Base-by-base conservation (phyloP, 208 protist species). In the Cochliopodium minus region DNA sequence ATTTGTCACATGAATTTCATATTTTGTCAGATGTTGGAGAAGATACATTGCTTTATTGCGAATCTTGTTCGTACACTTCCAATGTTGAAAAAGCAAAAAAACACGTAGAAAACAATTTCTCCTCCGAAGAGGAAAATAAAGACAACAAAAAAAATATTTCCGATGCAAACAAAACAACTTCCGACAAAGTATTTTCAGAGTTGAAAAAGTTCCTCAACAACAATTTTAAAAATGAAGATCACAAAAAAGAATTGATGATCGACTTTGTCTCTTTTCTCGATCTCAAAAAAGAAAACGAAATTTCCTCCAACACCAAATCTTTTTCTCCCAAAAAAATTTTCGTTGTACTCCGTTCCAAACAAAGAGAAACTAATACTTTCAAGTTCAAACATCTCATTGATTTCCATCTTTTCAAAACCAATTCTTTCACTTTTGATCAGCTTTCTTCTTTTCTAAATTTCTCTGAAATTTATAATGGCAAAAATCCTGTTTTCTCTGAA, bases 1-100 rank as follows among this genome's bases (percentile, higher is more conserved):
- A n/a, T n/a, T n/a, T n/a, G 29, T 59, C 54, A 40, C 32, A 59
- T 45, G 54, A 59, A 43, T 59, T 52, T 28, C 54, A 59, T 29
- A 23, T 45, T 15, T 6, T 49, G 0, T 40, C 43, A 28, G 22
- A 49, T n/a, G 36, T 51, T 52, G 54, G 54, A n/a, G 54, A 59
- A 23, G 54, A 59, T 59, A 25, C 20, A 15, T 13, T 59, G 22
- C 20, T 39, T 6, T 11, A 40, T 10, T 59, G 54, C 29, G 20
- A 30, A 10, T 52, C 32, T 40, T 4, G 10, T 17, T 2, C 17
- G 4, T 59, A 59, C 20, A 10, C 42, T 29, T 9, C 54, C 9
- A 59, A 59, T 51, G 30, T 59, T 42, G 54, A 59, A 39, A 59
- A 46, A 17, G 33, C 32, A 23, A n/a, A 25, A 13, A 32, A 29